Evolutionary conservation across 768 basidiomycete species (phyloP).

Genomic region (Podaxis sp.): DNA sequence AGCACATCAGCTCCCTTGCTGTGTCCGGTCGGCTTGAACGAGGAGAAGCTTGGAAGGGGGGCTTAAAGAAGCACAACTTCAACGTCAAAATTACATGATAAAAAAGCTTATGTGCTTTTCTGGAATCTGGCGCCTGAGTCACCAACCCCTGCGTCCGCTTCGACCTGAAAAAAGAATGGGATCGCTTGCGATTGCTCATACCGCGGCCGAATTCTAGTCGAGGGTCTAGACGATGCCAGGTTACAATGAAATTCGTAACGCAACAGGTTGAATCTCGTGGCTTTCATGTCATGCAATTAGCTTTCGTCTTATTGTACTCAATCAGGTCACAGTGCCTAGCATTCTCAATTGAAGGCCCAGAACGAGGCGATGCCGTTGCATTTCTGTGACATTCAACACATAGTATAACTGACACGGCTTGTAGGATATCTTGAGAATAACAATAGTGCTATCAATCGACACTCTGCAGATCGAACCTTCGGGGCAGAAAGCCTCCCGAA

Average conservation of each 20-base stretch:
- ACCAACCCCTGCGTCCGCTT: background rate
- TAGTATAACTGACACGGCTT: background rate
- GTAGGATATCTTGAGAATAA: too few relatives aligned
- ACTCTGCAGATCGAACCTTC: background rate
- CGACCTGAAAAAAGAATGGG: background rate
- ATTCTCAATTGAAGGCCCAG: background rate
- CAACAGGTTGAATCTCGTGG: background rate
- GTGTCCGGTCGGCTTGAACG: background rate
- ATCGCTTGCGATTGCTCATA: background rate
- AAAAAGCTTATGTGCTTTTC: background rate
- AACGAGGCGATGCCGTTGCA: background rate
- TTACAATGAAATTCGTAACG: background rate
- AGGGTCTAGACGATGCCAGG: background rate
- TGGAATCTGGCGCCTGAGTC: background rate
- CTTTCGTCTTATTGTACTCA: background rate
- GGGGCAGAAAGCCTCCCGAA: background rate
- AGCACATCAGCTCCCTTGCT: background rate
- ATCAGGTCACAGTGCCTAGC: background rate
- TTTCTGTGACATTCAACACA: background rate
- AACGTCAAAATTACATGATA: slow-evolving; percentile 3
- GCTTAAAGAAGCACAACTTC: background rate
- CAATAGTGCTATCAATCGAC: too few relatives aligned
- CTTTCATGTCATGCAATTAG: slow-evolving; percentile 5
- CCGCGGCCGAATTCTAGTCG: background rate
- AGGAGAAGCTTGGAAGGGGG: background rate